Conservation (phyloP, 106 monocot genomes). For the Acorus calamus region DNA sequence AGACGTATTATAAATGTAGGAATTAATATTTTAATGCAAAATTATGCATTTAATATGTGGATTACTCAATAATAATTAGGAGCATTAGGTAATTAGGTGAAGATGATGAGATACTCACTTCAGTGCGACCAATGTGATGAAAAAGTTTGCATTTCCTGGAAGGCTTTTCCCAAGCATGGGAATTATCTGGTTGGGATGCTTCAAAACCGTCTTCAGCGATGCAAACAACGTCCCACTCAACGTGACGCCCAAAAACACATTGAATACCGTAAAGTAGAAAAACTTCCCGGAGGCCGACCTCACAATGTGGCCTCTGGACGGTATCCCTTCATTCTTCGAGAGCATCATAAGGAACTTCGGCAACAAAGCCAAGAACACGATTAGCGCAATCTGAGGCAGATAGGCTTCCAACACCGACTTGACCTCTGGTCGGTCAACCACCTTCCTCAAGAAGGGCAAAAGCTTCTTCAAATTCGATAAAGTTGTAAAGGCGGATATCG, state of each 20-base stretch:
- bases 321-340: constrained; percentile 74
- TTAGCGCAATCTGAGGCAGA: constrained; percentile 80
- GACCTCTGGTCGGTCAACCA: constrained; percentile 39
- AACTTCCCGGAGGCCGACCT: constrained; percentile 85
- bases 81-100: not conserved
- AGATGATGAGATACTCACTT: constrained; percentile 38
- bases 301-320: constrained; percentile 52
- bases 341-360: constrained; percentile 74
- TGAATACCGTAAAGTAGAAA: constrained; percentile 92
- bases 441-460: constrained; percentile 61
- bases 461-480: constrained; percentile 47
- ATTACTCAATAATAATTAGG: no score
- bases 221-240: constrained; percentile 45
- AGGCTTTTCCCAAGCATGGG: constrained; percentile 47
- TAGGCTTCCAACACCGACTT: constrained; percentile 76
- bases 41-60: no score
- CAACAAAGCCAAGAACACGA: constrained; percentile 84
- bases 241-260: constrained; percentile 90
- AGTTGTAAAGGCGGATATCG: constrained; percentile 79
- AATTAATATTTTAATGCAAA: no score
- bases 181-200: constrained; percentile 35
- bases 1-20: no score
- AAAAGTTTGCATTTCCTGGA: constrained; percentile 81
- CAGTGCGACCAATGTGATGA: constrained; percentile 90
- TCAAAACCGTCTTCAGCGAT: constrained; percentile 40